These are phyloP conservation scores for Plenodomus tracheiphilus DNA, from an alignment of 2,329 filamentous ascomycete genomes.

Conservation along the genomic window DNA sequence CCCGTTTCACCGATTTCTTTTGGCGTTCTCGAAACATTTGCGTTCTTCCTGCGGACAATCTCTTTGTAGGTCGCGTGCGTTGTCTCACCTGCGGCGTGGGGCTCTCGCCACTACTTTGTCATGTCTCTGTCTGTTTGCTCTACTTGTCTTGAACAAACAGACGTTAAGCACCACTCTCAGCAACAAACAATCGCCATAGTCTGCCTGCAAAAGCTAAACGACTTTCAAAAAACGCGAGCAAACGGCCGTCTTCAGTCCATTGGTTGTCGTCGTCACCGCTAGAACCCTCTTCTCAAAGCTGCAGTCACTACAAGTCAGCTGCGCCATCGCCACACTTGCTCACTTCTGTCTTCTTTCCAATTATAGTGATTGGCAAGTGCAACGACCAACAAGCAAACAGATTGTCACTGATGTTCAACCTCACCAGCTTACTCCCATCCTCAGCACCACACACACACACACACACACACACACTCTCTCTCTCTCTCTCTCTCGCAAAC, in stretches of 20 bases:
- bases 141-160: no score
- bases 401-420: background rate
- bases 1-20: no score
- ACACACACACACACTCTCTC: background rate
- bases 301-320: background rate
- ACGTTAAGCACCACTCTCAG: no score
- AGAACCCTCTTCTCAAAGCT: background rate
- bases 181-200: background rate
- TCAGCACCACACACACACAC: background rate
- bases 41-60: no score
- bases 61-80: background rate
- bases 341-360: background rate
- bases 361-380: conserved; percentile 1
- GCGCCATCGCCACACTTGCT: background rate
- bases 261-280: conserved; percentile 2
- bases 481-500: background rate
- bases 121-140: background rate
- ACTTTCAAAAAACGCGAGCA: no score
- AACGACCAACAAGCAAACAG: background rate
- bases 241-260: no score
- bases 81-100: background rate
- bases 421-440: conserved; percentile 3
- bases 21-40: background rate
- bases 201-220: background rate
- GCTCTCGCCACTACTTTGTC: conserved; percentile 1